Evolutionary conservation across 768 basidiomycete species (phyloP).

Genomic region (Glaciozyma antarctica): DNA sequence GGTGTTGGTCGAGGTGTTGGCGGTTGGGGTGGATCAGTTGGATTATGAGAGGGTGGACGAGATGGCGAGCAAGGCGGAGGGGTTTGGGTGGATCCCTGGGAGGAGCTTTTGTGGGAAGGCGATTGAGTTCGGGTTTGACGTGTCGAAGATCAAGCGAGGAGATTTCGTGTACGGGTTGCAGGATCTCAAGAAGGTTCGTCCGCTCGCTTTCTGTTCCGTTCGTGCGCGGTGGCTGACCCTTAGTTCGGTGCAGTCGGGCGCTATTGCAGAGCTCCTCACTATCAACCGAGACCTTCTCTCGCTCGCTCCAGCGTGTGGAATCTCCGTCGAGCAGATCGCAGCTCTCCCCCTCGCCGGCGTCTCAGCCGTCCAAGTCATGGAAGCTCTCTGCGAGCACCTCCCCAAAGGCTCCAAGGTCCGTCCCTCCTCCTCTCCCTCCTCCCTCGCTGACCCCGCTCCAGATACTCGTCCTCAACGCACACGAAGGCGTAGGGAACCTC

Average conservation of each 20-base stretch:
- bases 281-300: slow-evolving; percentile 32
- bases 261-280: slow-evolving; percentile 31
- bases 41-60: slow-evolving; percentile 32
- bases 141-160: slow-evolving; percentile 24
- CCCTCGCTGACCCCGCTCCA: not conserved
- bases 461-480: slow-evolving; percentile 33
- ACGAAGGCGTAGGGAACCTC: slow-evolving; percentile 32
- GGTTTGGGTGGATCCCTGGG: slow-evolving; percentile 34
- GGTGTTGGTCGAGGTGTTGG: slow-evolving; percentile 35
- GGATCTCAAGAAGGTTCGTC: slow-evolving; percentile 26
- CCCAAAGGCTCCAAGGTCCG: slow-evolving; percentile 26
- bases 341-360: slow-evolving; percentile 31
- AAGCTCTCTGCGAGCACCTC: slow-evolving; percentile 17
- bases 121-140: slow-evolving; percentile 29
- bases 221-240: not conserved
- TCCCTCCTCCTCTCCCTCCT: not conserved
- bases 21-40: slow-evolving; percentile 34
- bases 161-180: slow-evolving; percentile 35
- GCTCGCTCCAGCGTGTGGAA: slow-evolving; percentile 25
- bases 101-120: slow-evolving; percentile 35
- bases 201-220: not conserved
- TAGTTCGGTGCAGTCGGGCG: slow-evolving; percentile 24
- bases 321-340: slow-evolving; percentile 32
- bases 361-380: slow-evolving; percentile 30
- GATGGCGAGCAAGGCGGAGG: slow-evolving; percentile 16